Base-by-base conservation (phyloP, 2,329 filamentous ascomycete species). In the Aspergillus fumigatus region DNA sequence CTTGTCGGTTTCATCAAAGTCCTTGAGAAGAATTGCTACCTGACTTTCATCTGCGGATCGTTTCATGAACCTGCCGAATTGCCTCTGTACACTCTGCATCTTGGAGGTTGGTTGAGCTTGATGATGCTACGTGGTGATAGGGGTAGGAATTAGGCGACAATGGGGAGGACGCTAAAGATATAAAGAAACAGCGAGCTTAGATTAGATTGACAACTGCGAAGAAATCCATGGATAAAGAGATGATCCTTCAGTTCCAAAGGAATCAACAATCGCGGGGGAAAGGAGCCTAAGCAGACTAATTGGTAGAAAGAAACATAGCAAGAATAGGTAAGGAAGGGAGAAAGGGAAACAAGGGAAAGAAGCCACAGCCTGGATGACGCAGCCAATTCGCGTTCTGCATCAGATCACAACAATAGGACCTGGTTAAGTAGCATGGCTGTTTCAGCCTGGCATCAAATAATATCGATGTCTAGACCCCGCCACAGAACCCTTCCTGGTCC, bases 1-100 rank as follows among this genome's bases (percentile, higher is more conserved):
- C 63, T 83, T 84, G 71, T 94, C 88, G 26, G 87, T 88, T 72
- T 92, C 87, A 64, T 91, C 88, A 69, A 92, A 94, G 67, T 94
- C 90, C 65, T 84, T 87, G 55, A 95, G 77, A 53, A 94, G 79
- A 48, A 87, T 82, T 10, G 87, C 86, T 48, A 93, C 86, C 68
- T 90, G 88, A 62, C 87, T 87, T 70, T 90, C 88, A 73, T 94
- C 88, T 55, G 87, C 88, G 25, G 86, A 85, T 59, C 86, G 83
- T 67, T 84, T 85, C 75, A 85, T 81, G 69, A 92, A 83, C 73
- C 84, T 87, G 59, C 88, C 89, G 64, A 92, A 87, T 67, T 87
- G 85, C 61, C 89, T 81, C 69, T 92, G 86, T 75, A 94, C 82
- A 56, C 66, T 65, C 64, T 73, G 68, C 74, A 76, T 76, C 19